A percentile compares a stretch with the other conserved stretches of the same genome.
Conservation (phyloP, 139 green algal species). For the Picochlorum sp. region DNA sequence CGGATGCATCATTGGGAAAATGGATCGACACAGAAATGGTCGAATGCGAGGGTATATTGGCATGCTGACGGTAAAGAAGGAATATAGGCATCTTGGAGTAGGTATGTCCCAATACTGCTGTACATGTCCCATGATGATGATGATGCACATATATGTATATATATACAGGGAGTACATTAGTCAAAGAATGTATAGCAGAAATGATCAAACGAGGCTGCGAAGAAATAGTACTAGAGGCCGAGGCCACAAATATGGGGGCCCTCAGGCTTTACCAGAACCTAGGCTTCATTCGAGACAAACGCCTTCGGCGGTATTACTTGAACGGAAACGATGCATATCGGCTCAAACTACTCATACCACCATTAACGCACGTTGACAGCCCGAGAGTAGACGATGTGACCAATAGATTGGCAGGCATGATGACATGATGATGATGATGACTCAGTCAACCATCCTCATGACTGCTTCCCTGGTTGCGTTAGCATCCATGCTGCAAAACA, state of each 20-base stretch:
- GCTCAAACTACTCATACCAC: conserved; percentile 88
- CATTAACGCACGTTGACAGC: not conserved
- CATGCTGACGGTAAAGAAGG: conserved; percentile 93
- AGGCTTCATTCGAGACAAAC: conserved; percentile 97
- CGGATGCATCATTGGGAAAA: conserved; percentile 88
- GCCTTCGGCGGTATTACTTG: conserved; percentile 92
- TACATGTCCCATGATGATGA: too few relatives aligned
- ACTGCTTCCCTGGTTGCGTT: conserved; percentile 1
- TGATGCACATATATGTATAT: not conserved
- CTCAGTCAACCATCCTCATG: not conserved
- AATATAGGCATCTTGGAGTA: conserved; percentile 66
- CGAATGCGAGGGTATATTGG: conserved; percentile 86
- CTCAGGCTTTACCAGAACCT: conserved; percentile 87
- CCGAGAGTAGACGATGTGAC: not conserved
- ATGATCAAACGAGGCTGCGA: conserved; percentile 58
- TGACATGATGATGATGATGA: not conserved
- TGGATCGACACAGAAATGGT: conserved; percentile 64
- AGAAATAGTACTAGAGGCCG: conserved; percentile 92
- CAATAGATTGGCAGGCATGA: too few relatives aligned
- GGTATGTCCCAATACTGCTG: conserved; percentile 36
- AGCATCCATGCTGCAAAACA: conserved; percentile 23
- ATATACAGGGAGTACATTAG: conserved; percentile 66
- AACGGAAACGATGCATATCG: conserved; percentile 89
- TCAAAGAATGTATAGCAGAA: conserved; percentile 51
- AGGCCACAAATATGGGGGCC: conserved; percentile 87